Evolutionary conservation across 2,329 filamentous ascomycete species (phyloP).

Genomic region (Apiospora kogelbergensis): DNA sequence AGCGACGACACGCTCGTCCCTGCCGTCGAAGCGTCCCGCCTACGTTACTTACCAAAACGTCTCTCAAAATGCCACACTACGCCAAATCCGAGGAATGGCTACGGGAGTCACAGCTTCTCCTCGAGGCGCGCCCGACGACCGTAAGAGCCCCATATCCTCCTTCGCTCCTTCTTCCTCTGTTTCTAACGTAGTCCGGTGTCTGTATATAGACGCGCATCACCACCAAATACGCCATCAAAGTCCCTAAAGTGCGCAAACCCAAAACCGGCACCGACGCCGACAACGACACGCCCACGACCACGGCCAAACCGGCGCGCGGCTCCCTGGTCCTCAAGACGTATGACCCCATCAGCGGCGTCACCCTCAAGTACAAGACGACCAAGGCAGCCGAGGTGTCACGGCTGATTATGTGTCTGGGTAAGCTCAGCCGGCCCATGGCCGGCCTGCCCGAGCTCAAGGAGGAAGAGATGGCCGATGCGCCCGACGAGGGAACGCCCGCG

Average conservation of each 20-base stretch:
- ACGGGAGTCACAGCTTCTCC: conserved; percentile 78
- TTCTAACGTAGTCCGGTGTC: conserved; percentile 16
- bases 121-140: conserved; percentile 81
- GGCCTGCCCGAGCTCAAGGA: conserved; percentile 47
- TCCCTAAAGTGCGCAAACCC: conserved; percentile 19
- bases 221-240: conserved; percentile 77
- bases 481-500: conserved; percentile 33
- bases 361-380: conserved; percentile 87
- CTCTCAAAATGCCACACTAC: conserved; percentile 69
- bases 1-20: neutral
- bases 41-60: neutral
- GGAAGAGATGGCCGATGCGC: conserved; percentile 42
- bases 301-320: conserved; percentile 52
- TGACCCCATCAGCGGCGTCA: conserved; percentile 77
- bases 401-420: conserved; percentile 74
- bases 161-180: neutral
- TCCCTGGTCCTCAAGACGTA: conserved; percentile 85
- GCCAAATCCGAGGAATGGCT: conserved; percentile 88
- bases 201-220: conserved; percentile 76
- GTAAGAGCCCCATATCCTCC: conserved; percentile 46
- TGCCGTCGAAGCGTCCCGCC: neutral
- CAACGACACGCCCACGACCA: conserved; percentile 27
- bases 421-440: conserved; percentile 69
- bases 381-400: conserved; percentile 89
- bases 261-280: conserved; percentile 28